These are phyloP conservation scores for Xylaria polymorpha DNA, from an alignment of 2,329 filamentous ascomycete genomes.

Conservation along the genomic window DNA sequence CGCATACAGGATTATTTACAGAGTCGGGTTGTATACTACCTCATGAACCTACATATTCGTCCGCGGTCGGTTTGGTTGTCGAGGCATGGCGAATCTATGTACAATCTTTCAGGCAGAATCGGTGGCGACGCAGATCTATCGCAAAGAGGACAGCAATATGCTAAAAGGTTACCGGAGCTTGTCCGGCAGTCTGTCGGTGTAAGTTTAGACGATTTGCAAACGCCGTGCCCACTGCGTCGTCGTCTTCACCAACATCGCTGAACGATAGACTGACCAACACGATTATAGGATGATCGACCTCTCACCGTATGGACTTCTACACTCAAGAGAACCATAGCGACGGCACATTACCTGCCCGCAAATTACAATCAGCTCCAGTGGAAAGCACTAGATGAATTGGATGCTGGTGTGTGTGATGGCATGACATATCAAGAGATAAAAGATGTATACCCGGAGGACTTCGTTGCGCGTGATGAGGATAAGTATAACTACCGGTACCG, in stretches of 20 bases:
- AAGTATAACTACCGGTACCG: conserved; percentile 99
- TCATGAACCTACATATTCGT: conserved; percentile 98
- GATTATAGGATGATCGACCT: conserved; percentile 65
- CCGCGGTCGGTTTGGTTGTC: conserved; percentile 97
- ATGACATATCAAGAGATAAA: conserved; percentile 97
- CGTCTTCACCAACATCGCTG: neutral
- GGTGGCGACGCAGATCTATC: conserved; percentile 92
- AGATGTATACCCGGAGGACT: conserved; percentile 91
- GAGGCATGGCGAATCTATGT: conserved; percentile 92
- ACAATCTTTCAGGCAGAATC: conserved; percentile 90
- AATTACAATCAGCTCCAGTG: conserved; percentile 96
- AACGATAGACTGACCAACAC: conserved; percentile 33
- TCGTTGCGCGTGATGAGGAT: conserved; percentile 93
- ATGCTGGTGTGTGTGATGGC: conserved; percentile 95
- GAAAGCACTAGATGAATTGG: conserved; percentile 98
- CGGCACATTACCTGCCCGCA: conserved; percentile 81
- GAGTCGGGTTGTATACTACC: conserved; percentile 95
- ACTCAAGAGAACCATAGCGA: conserved; percentile 87
- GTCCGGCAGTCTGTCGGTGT: conserved; percentile 89
- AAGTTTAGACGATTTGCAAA: conserved; percentile 52
- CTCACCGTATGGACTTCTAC: conserved; percentile 73
- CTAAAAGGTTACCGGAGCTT: conserved; percentile 83
- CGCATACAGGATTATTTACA: conserved; percentile 96
- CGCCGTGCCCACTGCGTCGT: conserved; percentile 6
- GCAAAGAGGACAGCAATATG: conserved; percentile 86